phyloP scores from a whole-genome alignment of 2,329 filamentous ascomycete genomes.

The Diplodia corticola region DNA sequence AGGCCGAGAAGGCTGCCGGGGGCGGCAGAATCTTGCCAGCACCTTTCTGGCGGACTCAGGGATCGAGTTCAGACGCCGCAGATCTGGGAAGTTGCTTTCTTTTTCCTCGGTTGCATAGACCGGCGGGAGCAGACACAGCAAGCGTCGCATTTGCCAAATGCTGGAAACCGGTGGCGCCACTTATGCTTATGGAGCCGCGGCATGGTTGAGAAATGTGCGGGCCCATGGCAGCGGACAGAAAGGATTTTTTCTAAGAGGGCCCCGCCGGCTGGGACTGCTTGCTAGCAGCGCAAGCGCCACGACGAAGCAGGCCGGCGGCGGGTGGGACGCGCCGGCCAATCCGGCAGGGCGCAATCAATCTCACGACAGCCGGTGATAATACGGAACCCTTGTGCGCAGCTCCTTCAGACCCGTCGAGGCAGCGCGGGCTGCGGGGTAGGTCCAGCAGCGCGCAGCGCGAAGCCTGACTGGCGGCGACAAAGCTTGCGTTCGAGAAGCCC shows the following conservation, averaged over 20 bases:
- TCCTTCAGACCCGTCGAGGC: neutral
- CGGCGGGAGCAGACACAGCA: neutral
- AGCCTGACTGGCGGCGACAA: neutral
- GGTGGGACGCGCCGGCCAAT: slow-evolving; percentile 6
- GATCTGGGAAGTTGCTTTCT: slow-evolving; percentile 8
- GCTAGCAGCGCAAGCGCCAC: neutral
- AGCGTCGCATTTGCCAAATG: slow-evolving; percentile 17
- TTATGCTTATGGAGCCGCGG: slow-evolving; percentile 18
- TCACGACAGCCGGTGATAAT: slow-evolving; percentile 20
- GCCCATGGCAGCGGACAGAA: neutral
- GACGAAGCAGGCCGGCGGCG: neutral
- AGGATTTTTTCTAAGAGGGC: neutral
- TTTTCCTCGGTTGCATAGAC: slow-evolving; percentile 9
- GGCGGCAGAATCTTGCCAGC: neutral
- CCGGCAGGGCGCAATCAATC: slow-evolving; percentile 14
- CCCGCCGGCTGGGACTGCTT: neutral
- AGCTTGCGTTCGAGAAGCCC: slow-evolving; percentile 13
- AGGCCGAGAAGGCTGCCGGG: neutral
- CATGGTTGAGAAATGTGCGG: neutral
- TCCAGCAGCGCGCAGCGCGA: neutral
- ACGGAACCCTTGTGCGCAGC: slow-evolving; percentile 10
- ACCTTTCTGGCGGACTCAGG: neutral
- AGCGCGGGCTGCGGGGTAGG: slow-evolving; percentile 4
- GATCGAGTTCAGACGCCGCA: neutral
- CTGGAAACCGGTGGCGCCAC: slow-evolving; percentile 12